Evolutionary conservation across 73 alveolate species (phyloP), one percentile per base, ranked within the genome.

Genomic region (Effrenium voratum): DNA sequence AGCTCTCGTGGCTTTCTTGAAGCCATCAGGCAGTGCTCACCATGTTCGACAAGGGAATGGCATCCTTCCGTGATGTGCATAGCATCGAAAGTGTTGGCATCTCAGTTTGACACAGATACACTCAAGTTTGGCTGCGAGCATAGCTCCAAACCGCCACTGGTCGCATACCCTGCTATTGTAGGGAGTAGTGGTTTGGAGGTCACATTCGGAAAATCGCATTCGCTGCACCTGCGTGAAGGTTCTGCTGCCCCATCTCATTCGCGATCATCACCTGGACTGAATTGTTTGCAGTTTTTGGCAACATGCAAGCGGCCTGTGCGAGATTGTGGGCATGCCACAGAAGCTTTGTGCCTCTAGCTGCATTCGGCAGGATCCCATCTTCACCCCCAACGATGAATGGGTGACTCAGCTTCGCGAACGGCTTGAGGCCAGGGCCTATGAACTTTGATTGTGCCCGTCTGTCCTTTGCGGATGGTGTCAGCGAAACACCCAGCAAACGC

Each of bases 41-140:
- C 75, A 68, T 90, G 55, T 90, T 90, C 46, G 97, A 90, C 86
- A 90, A 90, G 97, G 97, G 97, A 57, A 90, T 90, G 97, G 72
- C 88, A 60, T 90, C 97, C 52, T 90, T 90, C 87, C 66, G 97
- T 30, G 97, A 90, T 32, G 97, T 90, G 12, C 97, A 90, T 46
- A 90, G 97, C 59, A 90, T 90, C 47, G 97, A 90, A 34, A 90
- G 97, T 44, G 97, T 52, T 38, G 57, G 36, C 36, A 45, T 44
- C 97, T 90, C 87, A 68, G 97, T 3, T 6, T 46, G 24, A 0
- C 41, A n/a, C n/a, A n/a, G n/a, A n/a, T n/a, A n/a, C n/a, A n/a
- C n/a, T n/a, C n/a, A n/a, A n/a, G n/a, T n/a, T n/a, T n/a, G n/a
- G n/a, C n/a, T n/a, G n/a, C n/a, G n/a, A n/a, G n/a, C n/a, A n/a